Conservation (phyloP, 2,329 filamentous ascomycete genomes). For the Hymenoscyphus linearis region DNA sequence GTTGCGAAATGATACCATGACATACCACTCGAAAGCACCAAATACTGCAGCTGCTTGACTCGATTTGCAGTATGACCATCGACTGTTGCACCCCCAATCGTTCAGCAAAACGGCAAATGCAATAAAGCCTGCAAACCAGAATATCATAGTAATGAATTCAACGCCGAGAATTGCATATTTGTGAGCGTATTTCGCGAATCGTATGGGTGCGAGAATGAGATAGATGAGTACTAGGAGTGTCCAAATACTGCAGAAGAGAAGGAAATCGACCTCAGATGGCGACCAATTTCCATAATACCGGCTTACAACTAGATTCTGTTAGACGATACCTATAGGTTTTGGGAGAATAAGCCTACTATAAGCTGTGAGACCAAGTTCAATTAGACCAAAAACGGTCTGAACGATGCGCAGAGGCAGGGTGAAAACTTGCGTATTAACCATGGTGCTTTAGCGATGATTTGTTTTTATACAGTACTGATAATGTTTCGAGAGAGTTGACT, state of each 20-base stretch:
- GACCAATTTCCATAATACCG: conserved; percentile 36
- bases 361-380: conserved; percentile 69
- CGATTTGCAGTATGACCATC: conserved; percentile 26
- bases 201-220: conserved; percentile 61
- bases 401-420: conserved; percentile 59
- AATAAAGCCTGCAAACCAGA: conserved; percentile 86
- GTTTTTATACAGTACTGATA: background rate
- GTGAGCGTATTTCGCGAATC: conserved; percentile 56
- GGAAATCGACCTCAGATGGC: conserved; percentile 63
- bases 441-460: background rate
- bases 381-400: conserved; percentile 63
- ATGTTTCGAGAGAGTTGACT: background rate
- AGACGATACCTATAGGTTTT: background rate
- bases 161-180: conserved; percentile 59
- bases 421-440: conserved; percentile 34
- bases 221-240: conserved; percentile 67
- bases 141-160: conserved; percentile 70
- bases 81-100: conserved; percentile 47
- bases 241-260: conserved; percentile 76
- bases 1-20: conserved; percentile 1
- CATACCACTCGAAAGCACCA: conserved; percentile 43
- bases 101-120: conserved; percentile 64
- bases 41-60: conserved; percentile 40
- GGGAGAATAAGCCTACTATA: conserved; percentile 52
- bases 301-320: background rate